phyloP scores from a whole-genome alignment of 2,329 filamentous ascomycete species.

The Spiromastix sp. region DNA sequence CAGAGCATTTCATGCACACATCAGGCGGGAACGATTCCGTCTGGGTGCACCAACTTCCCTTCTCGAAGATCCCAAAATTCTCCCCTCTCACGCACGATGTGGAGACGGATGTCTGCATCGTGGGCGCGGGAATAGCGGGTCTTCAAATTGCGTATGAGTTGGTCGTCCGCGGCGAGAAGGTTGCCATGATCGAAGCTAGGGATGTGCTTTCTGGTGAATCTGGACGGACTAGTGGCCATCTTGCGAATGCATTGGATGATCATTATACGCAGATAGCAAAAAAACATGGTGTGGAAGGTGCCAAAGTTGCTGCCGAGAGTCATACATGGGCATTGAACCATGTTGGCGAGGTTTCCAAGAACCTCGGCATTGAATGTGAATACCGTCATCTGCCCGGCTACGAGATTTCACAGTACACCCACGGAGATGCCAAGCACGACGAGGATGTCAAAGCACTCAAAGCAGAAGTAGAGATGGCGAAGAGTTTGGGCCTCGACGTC shows the following conservation, averaged over 20 bases:
- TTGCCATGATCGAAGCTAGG: conserved; percentile 45
- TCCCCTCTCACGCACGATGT: conserved; percentile 33
- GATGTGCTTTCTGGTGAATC: conserved; percentile 44
- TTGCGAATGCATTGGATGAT: conserved; percentile 46
- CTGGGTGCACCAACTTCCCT: conserved; percentile 43
- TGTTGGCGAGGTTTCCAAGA: conserved; percentile 39
- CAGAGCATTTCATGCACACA: conserved; percentile 31
- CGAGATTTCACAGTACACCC: conserved; percentile 40
- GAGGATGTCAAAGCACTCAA: conserved; percentile 37
- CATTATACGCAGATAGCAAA: conserved; percentile 41
- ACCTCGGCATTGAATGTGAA: conserved; percentile 46
- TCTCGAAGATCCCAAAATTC: conserved; percentile 35
- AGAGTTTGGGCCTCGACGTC: conserved; percentile 33
- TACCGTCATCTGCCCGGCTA: conserved; percentile 42
- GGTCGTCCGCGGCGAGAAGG: conserved; percentile 38
- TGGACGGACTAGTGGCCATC: conserved; percentile 44
- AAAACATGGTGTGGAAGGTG: conserved; percentile 43
- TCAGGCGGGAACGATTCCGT: conserved; percentile 43
- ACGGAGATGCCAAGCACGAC: conserved; percentile 32
- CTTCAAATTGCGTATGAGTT: conserved; percentile 45
- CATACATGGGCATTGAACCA: conserved; percentile 45
- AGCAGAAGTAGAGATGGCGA: conserved; percentile 37
- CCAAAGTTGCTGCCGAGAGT: conserved; percentile 41
- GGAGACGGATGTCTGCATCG: conserved; percentile 39
- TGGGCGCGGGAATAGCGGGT: conserved; percentile 45